phyloP scores from a whole-genome alignment of 2,329 filamentous ascomycete species.

The Trichophyton simii region DNA sequence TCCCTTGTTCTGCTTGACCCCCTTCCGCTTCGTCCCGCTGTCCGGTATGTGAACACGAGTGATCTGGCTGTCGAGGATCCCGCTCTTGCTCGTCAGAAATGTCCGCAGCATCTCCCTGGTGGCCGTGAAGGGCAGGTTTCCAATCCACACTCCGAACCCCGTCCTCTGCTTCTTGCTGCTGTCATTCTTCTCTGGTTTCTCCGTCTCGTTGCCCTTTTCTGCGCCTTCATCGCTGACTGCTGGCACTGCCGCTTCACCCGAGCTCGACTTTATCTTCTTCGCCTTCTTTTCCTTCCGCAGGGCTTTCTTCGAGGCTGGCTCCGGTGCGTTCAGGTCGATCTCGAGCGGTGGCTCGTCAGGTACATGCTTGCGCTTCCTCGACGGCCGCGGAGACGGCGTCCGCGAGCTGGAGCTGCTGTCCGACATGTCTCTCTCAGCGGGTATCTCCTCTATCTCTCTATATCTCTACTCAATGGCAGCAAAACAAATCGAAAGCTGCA shows the following conservation, averaged over 20 bases:
- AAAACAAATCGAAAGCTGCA: neutral
- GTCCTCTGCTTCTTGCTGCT: conserved; percentile 45
- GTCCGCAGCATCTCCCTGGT: conserved; percentile 61
- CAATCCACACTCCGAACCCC: conserved; percentile 84
- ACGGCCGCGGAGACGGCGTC: conserved; percentile 4
- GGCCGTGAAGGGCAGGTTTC: conserved; percentile 77
- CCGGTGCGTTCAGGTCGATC: conserved; percentile 77
- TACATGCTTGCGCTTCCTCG: conserved; percentile 54
- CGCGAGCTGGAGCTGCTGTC: neutral
- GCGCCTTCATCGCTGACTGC: conserved; percentile 21
- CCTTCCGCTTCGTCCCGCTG: conserved; percentile 37
- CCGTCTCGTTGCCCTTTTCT: conserved; percentile 13
- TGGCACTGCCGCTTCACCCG: conserved; percentile 25
- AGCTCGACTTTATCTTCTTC: conserved; percentile 13
- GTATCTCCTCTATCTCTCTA: neutral
- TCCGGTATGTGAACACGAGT: conserved; percentile 73
- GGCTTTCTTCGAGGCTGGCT: conserved; percentile 90
- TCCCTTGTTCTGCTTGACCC: conserved; percentile 63
- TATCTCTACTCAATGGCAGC: neutral
- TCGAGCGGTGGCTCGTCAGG: conserved; percentile 47
- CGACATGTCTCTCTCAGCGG: conserved; percentile 1
- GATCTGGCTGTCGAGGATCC: conserved; percentile 56
- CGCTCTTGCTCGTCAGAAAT: conserved; percentile 64
- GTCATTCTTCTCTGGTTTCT: neutral
- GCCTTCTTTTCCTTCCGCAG: conserved; percentile 76